A percentile compares a stretch with the other conserved stretches of the same genome.
Conservation (phyloP, 2,329 filamentous ascomycete genomes). For the Tolypocladium ovalisporum region DNA sequence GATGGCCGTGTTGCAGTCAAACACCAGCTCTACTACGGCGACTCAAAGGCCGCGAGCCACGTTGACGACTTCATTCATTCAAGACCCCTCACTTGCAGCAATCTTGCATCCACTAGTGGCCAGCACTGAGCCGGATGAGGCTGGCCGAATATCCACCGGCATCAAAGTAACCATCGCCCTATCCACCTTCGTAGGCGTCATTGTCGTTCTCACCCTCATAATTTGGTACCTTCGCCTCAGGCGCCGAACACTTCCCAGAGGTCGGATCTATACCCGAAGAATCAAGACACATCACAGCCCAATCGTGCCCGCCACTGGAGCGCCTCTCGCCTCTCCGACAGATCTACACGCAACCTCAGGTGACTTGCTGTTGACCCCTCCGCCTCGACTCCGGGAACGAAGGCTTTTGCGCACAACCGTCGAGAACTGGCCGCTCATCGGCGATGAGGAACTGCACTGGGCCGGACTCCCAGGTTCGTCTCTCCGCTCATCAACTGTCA, state of each 20-base stretch:
- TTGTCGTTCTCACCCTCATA: constrained; percentile 22
- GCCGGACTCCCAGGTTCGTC: background rate
- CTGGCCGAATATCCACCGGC: constrained; percentile 20
- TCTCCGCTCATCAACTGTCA: background rate
- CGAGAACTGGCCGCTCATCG: background rate
- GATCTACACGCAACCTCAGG: constrained; percentile 13
- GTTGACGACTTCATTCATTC: constrained; percentile 5
- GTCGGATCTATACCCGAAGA: background rate
- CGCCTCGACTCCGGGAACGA: constrained; percentile 35
- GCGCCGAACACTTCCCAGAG: constrained; percentile 1
- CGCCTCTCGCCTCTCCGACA: constrained; percentile 29
- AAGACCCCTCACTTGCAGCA: constrained; percentile 8
- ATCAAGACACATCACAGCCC: background rate
- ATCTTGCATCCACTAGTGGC: constrained; percentile 3
- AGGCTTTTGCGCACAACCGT: constrained; percentile 24
- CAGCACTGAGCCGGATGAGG: background rate
- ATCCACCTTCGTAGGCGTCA: constrained; percentile 26
- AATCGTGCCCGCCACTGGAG: constrained; percentile 19
- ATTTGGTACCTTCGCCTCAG: constrained; percentile 23
- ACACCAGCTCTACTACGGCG: background rate
- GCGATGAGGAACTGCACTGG: background rate
- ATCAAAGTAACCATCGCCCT: constrained; percentile 35
- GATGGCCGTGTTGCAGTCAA: background rate
- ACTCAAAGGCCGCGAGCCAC: background rate
- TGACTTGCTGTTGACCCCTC: constrained; percentile 27